These are phyloP conservation scores for Rhododendron mucronatum DNA, from an alignment of 148 eudicot species.

Conservation along the genomic window DNA sequence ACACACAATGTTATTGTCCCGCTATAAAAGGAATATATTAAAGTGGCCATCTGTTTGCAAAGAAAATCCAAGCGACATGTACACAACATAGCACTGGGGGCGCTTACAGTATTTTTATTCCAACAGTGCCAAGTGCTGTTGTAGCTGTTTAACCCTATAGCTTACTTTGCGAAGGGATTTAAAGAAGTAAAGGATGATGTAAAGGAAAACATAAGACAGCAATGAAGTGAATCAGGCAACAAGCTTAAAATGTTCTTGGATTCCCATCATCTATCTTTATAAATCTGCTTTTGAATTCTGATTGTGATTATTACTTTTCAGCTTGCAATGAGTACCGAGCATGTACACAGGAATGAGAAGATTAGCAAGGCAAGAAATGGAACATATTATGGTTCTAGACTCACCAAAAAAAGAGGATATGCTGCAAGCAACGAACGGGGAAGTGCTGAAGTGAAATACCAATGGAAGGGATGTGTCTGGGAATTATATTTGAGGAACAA, in stretches of 20 bases:
- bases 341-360: not conserved
- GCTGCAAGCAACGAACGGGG: slow-evolving; percentile 91
- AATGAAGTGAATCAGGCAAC: not conserved
- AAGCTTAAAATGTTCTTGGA: not conserved
- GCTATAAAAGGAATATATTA: not conserved
- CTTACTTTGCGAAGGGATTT: not conserved
- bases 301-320: not conserved
- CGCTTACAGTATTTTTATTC: not conserved
- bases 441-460: slow-evolving; percentile 98
- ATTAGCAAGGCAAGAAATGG: not conserved
- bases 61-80: not conserved
- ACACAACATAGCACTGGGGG: not conserved
- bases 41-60: not conserved
- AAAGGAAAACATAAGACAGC: not conserved
- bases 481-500: slow-evolving; percentile 33
- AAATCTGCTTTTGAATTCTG: not conserved
- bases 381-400: slow-evolving; percentile 20
- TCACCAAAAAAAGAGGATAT: slow-evolving; percentile 86
- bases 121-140: not conserved
- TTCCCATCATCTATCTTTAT: not conserved
- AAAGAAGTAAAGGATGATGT: not conserved
- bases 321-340: not conserved
- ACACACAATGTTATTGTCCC: not conserved
- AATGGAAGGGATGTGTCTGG: slow-evolving; percentile 81
- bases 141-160: not conserved